These are phyloP conservation scores for Solanum chiquidenum DNA, from an alignment of 257 asterid genomes.

Conservation along the genomic window DNA sequence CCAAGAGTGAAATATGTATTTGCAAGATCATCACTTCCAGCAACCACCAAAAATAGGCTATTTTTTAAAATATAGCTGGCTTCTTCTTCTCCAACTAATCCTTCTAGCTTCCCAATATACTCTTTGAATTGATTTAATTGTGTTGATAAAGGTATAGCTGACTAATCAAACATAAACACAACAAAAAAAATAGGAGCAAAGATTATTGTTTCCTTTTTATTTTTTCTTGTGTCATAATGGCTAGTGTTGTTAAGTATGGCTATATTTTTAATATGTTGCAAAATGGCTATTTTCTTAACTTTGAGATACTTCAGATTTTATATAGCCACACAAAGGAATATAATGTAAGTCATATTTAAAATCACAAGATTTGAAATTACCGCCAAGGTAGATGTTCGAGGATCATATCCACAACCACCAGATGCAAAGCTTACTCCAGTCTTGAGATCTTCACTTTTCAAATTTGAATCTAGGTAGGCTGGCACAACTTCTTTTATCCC, in stretches of 20 bases:
- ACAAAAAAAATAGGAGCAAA: not conserved
- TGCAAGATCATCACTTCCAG: slow-evolving; percentile 76
- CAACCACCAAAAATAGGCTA: slow-evolving; percentile 38
- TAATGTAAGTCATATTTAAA: not conserved
- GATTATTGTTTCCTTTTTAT: not conserved
- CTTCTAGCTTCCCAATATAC: slow-evolving; percentile 48
- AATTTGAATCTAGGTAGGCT: slow-evolving; percentile 54
- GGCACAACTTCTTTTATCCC: slow-evolving; percentile 47
- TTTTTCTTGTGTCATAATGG: not conserved
- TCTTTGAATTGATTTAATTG: slow-evolving; percentile 52
- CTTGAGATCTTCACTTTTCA: slow-evolving; percentile 31
- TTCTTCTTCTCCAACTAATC: slow-evolving; percentile 41
- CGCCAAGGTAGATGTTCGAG: slow-evolving; percentile 32
- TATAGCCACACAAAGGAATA: not conserved
- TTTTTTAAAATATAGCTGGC: slow-evolving; percentile 31
- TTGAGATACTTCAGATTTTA: not conserved
- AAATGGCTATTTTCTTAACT: not conserved
- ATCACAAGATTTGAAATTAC: not conserved
- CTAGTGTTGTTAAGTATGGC: not conserved
- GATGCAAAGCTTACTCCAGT: slow-evolving; percentile 91
- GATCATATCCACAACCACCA: slow-evolving; percentile 70
- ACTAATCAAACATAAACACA: slow-evolving; percentile 12
- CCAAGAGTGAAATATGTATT: slow-evolving; percentile 65
- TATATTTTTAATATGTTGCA: not conserved
- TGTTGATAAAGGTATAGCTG: slow-evolving; percentile 37